Base-by-base conservation (phyloP, 2,329 filamentous ascomycete species). In the Aspergillus nomiae region DNA sequence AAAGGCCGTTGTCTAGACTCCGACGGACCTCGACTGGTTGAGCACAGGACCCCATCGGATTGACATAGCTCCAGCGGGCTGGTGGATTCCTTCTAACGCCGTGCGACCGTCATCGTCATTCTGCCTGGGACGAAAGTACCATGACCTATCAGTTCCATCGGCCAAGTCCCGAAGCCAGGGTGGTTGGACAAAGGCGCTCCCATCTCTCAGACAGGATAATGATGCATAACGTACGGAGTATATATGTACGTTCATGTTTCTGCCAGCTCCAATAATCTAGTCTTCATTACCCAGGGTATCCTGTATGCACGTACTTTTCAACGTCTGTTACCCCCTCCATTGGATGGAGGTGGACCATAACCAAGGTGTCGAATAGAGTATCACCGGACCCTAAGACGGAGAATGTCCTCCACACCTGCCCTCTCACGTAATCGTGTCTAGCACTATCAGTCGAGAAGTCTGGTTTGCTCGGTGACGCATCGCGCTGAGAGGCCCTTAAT, bases 11-110 rank as follows among this genome's bases (percentile, higher is more conserved):
- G 63, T 68, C 67, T 69, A 68, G 67, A 68, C 66, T 69, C 66
- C 57, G 60, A 67, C 64, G 64, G 67, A 69, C 66, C 48, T 67
- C 63, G 66, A 69, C 65, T 66, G 64, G 63, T 69, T 64, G 55
- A 63, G 60, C 61, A 60, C 62, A 58, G 64, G 41, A 62, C 58
- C 55, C 64, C 56, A 60, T 66, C 59, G 45, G 55, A 56, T 61
- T 58, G 55, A 62, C 59, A 46, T 26, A 58, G 56, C 56, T 59
- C 61, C 56, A 65, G 58, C 56, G 61, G 30, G 63, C 60, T 60
- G 61, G 63, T 65, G 57, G 63, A 59, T 60, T 59, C 56, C 38
- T 55, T 24, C 34, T 24, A 28, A 24, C 56, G 59, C 32, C 60
- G 59, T 61, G 59, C 51, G 56, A 63, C 58, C 53, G 24, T 48